Conservation (phyloP, 768 basidiomycete genomes). For the Crepidotus variabilis region DNA sequence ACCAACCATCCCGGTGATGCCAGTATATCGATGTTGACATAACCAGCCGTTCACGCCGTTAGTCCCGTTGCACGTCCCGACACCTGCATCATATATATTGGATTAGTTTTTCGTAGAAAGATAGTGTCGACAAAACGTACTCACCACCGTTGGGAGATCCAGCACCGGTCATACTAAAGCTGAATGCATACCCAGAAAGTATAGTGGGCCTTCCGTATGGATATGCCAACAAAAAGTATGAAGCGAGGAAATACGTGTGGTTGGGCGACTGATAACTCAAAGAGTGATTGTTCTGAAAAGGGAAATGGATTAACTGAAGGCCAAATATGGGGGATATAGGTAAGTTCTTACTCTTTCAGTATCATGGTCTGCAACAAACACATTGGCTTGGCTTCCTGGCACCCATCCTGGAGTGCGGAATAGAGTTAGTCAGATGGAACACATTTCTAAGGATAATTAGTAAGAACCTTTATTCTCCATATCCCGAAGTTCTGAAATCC, state of each 20-base stretch:
- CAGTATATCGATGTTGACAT: conserved; percentile 61
- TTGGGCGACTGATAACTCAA: conserved; percentile 56
- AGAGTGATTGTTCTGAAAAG: conserved; percentile 41
- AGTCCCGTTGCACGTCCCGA: conserved; percentile 46
- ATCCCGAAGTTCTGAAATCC: conserved; percentile 48
- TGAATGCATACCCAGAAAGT: conserved; percentile 55
- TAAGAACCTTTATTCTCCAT: conserved; percentile 45
- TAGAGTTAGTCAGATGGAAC: not conserved
- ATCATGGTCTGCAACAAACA: conserved; percentile 69
- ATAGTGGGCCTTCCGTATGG: conserved; percentile 64
- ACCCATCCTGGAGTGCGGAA: conserved; percentile 48
- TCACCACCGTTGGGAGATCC: conserved; percentile 58
- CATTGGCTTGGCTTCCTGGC: conserved; percentile 47
- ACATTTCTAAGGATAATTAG: not conserved
- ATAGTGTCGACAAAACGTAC: conserved; percentile 2
- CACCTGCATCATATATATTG: conserved; percentile 20
- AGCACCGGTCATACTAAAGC: conserved; percentile 43
- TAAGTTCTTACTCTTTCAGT: conserved; percentile 48
- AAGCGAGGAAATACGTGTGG: conserved; percentile 58
- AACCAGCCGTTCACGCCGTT: conserved; percentile 55
- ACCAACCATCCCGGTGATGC: conserved; percentile 58
- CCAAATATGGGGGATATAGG: not conserved
- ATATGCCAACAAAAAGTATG: conserved; percentile 62
- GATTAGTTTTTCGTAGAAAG: too few species aligned
- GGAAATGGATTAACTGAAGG: not conserved